Base-by-base conservation (phyloP, 805 yeast genomes). In the Hyphopichia homilentoma region DNA sequence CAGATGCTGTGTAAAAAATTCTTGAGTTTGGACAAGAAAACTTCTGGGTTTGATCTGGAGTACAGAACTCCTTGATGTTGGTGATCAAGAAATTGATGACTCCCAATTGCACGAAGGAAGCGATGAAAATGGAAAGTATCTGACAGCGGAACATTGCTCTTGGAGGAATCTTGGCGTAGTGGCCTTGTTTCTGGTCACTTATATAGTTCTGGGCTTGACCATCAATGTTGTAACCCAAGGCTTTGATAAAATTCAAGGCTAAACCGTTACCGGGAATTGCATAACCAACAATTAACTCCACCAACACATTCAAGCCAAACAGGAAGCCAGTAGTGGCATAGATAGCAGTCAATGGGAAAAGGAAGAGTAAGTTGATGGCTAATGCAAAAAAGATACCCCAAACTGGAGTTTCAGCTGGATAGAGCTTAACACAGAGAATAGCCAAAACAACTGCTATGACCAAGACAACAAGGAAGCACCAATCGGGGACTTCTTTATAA, bases 161-260 rank as follows among this genome's bases (percentile, higher is more conserved):
- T 5, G 84, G 85, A 0, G 81, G 73, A 23, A 79, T 57, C 43
- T 76, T 77, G 45, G 73, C 54, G 47, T 81, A 81, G 36, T 79
- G 84, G 2, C 76, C 84, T 50, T 76, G 50, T 45, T 81, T 81
- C 65, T 75, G 72, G 44, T 77, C 81, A 6, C 67, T 60, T 20
- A 75, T 60, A 47, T 68, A 77, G 33, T 65, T 59, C 25, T 75
- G 64, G 1, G 83, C 82, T 45, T 77, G 82, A 30, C 70, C 69
- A 56, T 71, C 73, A 23, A 77, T 66, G 41, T 72, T 71, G 50
- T 68, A 75, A 17, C 83, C 81, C 43, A 68, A 70, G 7, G 79
- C 72, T 54, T 78, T 79, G 60, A 77, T 67, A 43, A 75, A 68
- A 68, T 46, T 52, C 44, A 57, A 44, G 11, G 66, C 65, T 32